Base-by-base conservation (phyloP, 176 grass and related monocot genomes). In the Neostapfia colusana region DNA sequence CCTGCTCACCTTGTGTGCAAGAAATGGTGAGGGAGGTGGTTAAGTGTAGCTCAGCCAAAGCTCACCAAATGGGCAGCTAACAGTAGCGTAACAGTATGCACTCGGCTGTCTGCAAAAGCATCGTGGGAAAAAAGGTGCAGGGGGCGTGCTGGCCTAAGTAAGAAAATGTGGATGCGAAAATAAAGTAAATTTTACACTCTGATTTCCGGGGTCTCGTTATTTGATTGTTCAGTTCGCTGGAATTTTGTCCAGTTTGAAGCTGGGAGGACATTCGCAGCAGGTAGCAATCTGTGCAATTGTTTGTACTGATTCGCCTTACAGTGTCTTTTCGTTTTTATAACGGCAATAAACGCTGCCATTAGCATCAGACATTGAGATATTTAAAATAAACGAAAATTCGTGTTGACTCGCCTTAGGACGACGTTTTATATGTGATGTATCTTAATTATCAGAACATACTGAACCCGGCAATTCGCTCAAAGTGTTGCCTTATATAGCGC, bases 41-140 rank as follows among this genome's bases (percentile, higher is more conserved):
- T 89, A 72, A 82, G 60, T 71, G 72, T 65, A 73, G 68, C 82
- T 79, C 79, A 74, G 79, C 83, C 82, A 66, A 59, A 89, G 73
- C 79, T 50, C 69, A 86, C 88, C 88, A 82, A 89, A 86, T 75
- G 60, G 61, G 83, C 39, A 83, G 83, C 83, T 89, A 89, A 82
- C 82, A 34, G 17, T 72, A 45, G 42, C 66, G 55, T 31, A 59
- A 57, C 23, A 18, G 76, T 49, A 41, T 44, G 45, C 73, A 58
- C 26, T 31, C 1, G 39, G 56, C 39, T 34, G 28, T 1, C 56
- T 28, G 40, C 50, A 75, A 41, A 74, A 48, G 43, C 18, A 54
- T 9, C 10, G 6, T 42, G 23, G 2, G 46, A 28, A 42, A 43
- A 43, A 6, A 69, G 37, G 65, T 58, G 78, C 43, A 72, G 82